Evolutionary conservation across 139 green algal species (phyloP).

Genomic region (Penium margaritaceum): DNA sequence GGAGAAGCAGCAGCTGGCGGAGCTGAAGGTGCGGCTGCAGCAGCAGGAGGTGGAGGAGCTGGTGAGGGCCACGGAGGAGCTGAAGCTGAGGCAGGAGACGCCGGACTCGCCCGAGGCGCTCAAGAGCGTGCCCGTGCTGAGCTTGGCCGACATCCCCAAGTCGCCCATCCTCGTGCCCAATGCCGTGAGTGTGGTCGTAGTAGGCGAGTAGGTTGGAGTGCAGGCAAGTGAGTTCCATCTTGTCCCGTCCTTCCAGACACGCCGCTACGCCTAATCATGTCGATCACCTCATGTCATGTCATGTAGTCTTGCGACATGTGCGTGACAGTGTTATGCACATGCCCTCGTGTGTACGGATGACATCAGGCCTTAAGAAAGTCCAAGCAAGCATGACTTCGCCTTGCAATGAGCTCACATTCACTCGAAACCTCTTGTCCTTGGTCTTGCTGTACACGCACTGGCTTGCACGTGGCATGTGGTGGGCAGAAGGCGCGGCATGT

Average conservation of each 20-base stretch:
- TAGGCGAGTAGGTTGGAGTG: too few relatives aligned
- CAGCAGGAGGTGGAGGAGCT: slow-evolving; percentile 60
- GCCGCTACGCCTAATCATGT: too few relatives aligned
- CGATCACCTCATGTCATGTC: too few relatives aligned
- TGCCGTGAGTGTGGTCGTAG: slow-evolving; percentile 27
- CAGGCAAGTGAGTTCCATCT: too few relatives aligned
- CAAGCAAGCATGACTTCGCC: too few relatives aligned
- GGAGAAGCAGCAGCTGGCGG: slow-evolving; percentile 62
- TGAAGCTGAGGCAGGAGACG: slow-evolving; percentile 89
- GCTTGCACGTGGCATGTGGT: too few relatives aligned
- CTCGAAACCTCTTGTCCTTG: too few relatives aligned
- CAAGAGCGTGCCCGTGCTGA: slow-evolving; percentile 69
- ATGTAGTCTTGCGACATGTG: too few relatives aligned
- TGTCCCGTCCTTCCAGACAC: too few relatives aligned
- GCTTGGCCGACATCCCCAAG: slow-evolving; percentile 77
- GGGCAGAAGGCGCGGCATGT: too few relatives aligned
- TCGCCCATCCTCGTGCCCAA: slow-evolving; percentile 73
- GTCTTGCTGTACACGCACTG: too few relatives aligned
- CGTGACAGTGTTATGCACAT: neutral
- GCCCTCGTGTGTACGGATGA: slow-evolving; percentile 1
- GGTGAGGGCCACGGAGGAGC: slow-evolving; percentile 62
- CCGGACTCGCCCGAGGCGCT: slow-evolving; percentile 78
- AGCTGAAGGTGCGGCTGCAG: slow-evolving; percentile 48
- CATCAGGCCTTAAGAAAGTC: too few relatives aligned
- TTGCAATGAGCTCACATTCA: neutral